phyloP scores from a whole-genome alignment of 805 yeast genomes.

The Komagataella ulmi region DNA sequence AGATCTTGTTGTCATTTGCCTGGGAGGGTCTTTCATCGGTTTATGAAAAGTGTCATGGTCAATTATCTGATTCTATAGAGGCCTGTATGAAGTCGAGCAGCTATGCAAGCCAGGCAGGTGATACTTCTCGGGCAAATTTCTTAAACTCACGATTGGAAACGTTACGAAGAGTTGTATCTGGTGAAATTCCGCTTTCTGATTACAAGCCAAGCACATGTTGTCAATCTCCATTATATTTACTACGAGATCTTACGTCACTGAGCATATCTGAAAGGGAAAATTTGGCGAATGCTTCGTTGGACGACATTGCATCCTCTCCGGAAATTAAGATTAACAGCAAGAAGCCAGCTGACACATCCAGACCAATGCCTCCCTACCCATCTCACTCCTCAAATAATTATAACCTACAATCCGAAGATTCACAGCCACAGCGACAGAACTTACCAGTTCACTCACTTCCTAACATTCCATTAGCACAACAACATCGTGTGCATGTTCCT shows the following conservation, averaged over 20 bases:
- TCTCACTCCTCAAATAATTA: neutral
- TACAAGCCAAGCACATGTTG: neutral
- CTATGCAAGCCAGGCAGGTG: conserved; percentile 34
- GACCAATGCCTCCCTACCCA: neutral
- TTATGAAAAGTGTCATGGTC: conserved; percentile 51
- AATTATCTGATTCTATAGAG: conserved; percentile 44
- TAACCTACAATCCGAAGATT: neutral
- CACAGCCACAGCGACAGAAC: neutral
- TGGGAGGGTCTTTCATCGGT: conserved; percentile 57
- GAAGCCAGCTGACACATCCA: neutral
- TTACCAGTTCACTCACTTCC: neutral
- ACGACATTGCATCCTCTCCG: no score
- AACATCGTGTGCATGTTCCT: neutral
- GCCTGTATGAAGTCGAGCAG: conserved; percentile 39
- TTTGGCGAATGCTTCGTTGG: neutral
- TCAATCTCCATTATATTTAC: neutral
- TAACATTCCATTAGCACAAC: neutral
- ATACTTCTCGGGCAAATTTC: conserved; percentile 6
- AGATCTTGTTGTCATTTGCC: conserved; percentile 34
- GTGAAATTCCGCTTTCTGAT: neutral
- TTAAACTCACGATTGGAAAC: neutral
- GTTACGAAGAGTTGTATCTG: neutral
- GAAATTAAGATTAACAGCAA: neutral
- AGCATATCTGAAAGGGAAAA: neutral
- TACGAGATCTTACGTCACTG: neutral